Conservation (phyloP, 495 filamentous ascomycete species). For the Echria macrotheca region DNA sequence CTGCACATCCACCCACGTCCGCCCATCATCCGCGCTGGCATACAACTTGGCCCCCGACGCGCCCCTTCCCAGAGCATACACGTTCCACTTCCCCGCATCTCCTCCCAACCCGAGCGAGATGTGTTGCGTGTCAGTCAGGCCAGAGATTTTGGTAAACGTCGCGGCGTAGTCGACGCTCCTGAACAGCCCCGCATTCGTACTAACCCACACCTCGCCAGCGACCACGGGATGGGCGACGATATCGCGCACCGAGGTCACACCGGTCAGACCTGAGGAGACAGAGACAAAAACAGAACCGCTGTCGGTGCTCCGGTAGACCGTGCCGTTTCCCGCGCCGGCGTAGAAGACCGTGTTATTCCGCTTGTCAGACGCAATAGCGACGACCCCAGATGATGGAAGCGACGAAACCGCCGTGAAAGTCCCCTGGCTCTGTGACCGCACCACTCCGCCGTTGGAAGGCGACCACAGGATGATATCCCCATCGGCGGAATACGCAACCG, state of each 20-base stretch:
- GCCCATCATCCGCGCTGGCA: constrained; percentile 43
- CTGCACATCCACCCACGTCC: constrained; percentile 49
- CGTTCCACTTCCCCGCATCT: constrained; percentile 33
- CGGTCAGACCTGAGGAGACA: constrained; percentile 27
- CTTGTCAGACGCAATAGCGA: constrained; percentile 52
- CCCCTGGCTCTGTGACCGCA: constrained; percentile 36
- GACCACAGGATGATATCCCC: constrained; percentile 50
- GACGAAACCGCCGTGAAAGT: constrained; percentile 40
- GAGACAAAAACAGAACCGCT: constrained; percentile 39
- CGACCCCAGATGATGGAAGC: constrained; percentile 39
- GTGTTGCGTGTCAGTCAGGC: constrained; percentile 37
- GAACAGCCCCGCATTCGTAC: constrained; percentile 50
- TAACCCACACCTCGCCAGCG: constrained; percentile 49
- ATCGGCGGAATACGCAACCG: constrained; percentile 47
- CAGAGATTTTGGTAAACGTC: constrained; percentile 35
- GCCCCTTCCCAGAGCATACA: constrained; percentile 49
- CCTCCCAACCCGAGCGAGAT: constrained; percentile 40
- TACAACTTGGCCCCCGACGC: constrained; percentile 42
- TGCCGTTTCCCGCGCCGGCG: constrained; percentile 36
- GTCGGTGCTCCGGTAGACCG: constrained; percentile 46
- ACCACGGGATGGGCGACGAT: constrained; percentile 45
- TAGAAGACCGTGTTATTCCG: constrained; percentile 49
- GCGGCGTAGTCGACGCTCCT: constrained; percentile 44
- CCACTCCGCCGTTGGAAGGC: constrained; percentile 32
- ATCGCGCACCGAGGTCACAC: constrained; percentile 37